phyloP scores from a whole-genome alignment of 2,329 filamentous ascomycete genomes.

The Tolypocladium endophyticum region DNA sequence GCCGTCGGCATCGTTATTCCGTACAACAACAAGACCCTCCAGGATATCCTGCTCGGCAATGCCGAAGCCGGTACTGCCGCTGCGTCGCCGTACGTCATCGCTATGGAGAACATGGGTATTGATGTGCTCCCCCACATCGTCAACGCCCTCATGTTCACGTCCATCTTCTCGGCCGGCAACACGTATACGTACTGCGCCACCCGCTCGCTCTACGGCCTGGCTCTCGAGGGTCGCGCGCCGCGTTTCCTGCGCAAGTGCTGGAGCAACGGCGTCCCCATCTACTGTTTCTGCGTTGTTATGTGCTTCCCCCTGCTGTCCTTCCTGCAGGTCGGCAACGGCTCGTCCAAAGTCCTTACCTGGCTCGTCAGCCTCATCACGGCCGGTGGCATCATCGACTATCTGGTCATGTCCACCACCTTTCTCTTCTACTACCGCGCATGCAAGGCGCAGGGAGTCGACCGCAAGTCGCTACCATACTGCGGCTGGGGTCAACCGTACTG shows the following conservation, averaged over 20 bases:
- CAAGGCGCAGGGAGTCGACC: slow-evolving; percentile 40
- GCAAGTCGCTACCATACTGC: slow-evolving; percentile 43
- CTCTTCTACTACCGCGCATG: slow-evolving; percentile 40
- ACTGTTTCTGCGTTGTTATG: slow-evolving; percentile 43
- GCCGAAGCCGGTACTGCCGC: slow-evolving; percentile 33
- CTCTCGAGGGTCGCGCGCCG: slow-evolving; percentile 37
- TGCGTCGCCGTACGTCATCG: slow-evolving; percentile 53
- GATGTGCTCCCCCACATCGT: slow-evolving; percentile 43
- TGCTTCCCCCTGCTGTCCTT: slow-evolving; percentile 42
- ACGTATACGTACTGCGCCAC: slow-evolving; percentile 42
- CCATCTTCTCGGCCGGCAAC: slow-evolving; percentile 36
- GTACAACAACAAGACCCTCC: slow-evolving; percentile 49
- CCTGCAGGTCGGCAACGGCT: slow-evolving; percentile 37
- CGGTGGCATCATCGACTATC: slow-evolving; percentile 51
- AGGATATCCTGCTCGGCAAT: slow-evolving; percentile 32
- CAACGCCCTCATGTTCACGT: slow-evolving; percentile 39
- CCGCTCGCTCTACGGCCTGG: slow-evolving; percentile 38
- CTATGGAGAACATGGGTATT: slow-evolving; percentile 45
- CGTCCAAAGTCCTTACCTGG: slow-evolving; percentile 40
- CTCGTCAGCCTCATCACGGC: slow-evolving; percentile 46
- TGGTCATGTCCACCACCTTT: slow-evolving; percentile 39
- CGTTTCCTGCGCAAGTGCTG: slow-evolving; percentile 47
- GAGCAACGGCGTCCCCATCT: slow-evolving; percentile 50
- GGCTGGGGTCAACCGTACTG: slow-evolving; percentile 50
- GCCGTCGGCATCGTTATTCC: slow-evolving; percentile 56